Conservation (phyloP, 805 yeast species). For the Yamadazyma endophytica region DNA sequence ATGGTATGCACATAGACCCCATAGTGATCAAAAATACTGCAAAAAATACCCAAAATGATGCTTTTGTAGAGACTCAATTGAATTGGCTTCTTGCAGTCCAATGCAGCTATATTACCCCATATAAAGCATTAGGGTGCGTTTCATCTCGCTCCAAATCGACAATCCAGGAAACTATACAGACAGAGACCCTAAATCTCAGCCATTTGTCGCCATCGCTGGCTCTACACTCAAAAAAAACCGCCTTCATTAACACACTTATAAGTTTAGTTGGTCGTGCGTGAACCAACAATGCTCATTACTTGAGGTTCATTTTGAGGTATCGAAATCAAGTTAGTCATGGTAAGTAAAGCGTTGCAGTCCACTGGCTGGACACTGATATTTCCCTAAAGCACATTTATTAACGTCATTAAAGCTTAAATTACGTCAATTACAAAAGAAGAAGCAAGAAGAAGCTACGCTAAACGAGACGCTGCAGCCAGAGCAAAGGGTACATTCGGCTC, state of each 20-base stretch:
- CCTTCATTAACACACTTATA: too few relatives aligned
- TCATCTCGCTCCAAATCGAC: too few relatives aligned
- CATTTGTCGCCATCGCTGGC: too few relatives aligned
- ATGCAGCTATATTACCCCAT: constrained; percentile 11
- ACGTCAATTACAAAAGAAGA: constrained; percentile 55
- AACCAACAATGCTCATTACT: too few relatives aligned
- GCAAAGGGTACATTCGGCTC: constrained; percentile 49
- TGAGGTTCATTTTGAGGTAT: too few relatives aligned
- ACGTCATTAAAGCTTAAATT: constrained; percentile 46
- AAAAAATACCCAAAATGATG: background rate
- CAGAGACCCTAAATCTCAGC: too few relatives aligned
- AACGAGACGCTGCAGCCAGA: constrained; percentile 17
- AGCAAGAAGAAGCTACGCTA: constrained; percentile 44
- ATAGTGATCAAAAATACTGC: background rate
- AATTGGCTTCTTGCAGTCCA: constrained; percentile 11
- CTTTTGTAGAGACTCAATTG: constrained; percentile 2
- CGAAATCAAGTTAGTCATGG: too few relatives aligned
- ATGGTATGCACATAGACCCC: background rate
- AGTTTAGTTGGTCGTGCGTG: too few relatives aligned
- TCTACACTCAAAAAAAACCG: background rate
- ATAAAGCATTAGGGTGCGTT: constrained; percentile 1
- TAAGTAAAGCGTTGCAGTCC: too few relatives aligned
- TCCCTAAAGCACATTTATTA: too few relatives aligned
- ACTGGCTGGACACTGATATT: too few relatives aligned
- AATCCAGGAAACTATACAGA: too few relatives aligned